Evolutionary conservation across 2,329 filamentous ascomycete species (phyloP), one percentile per base, ranked within the genome.

Genomic region (Helotiales sp.): DNA sequence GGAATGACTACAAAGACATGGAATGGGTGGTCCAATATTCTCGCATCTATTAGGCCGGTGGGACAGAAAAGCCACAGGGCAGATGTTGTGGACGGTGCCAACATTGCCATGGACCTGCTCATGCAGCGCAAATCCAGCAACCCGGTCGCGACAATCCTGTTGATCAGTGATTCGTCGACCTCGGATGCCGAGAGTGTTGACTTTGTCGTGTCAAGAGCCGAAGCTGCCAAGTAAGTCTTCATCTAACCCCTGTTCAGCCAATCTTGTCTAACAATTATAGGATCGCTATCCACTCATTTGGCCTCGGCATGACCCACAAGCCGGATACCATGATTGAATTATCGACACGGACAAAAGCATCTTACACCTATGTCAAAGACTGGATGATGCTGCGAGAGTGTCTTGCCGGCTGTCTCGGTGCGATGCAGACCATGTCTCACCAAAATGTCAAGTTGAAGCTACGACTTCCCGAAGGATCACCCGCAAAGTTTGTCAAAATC

Each of bases 331-430:
- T 99, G 92, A 96, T 99, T 62, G 93, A 98, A 75, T 79, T 99
- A 12, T 98, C 95, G 0, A 95, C 90, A 6, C 84, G 92, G 60
- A 99, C 95, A 3, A 99, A 98, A 76, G 95, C 93, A 4, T 96
- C 92, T 1, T 99, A 98, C 71, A 96, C 92, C 1, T 99, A 98
- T 69, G 93, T 99, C 66, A 99, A 98, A 76, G 95, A 99, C 73
- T 99, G 95, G 95, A 98, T 98, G 93, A 99, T 98, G 93, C 82
- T 99, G 33, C 88, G 95, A 27, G 95, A 99, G 73, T 98, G 95
- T 72, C 82, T 97, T 44, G 95, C 93, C 24, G 95, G 95, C 42
- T 98, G 93, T 69, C 79, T 99, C 27, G 95, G 95, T 47, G 87
- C 91, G 13, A 83, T 98, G 71, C 95, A 99, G 74, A 92, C 91